Conservation (phyloP, 2,329 filamentous ascomycete species). For the Alternaria sp. region DNA sequence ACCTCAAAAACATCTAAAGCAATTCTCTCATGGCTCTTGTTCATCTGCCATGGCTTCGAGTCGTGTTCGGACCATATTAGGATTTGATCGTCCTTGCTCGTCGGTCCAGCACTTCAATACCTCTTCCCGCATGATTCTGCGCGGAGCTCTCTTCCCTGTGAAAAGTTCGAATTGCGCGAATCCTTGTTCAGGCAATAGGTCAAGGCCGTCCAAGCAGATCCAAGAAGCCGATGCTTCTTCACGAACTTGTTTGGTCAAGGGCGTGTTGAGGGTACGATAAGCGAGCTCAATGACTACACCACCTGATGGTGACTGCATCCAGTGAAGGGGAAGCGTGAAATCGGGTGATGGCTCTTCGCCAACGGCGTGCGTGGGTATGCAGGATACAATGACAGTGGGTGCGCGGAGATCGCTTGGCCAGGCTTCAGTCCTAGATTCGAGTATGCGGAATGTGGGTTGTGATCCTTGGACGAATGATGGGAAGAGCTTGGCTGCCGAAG, state of each 20-base stretch:
- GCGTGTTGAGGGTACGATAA: slow-evolving; percentile 77
- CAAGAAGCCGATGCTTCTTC: slow-evolving; percentile 69
- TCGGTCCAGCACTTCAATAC: slow-evolving; percentile 55
- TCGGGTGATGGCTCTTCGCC: slow-evolving; percentile 70
- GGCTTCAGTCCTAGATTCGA: slow-evolving; percentile 64
- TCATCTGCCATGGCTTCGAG: slow-evolving; percentile 40
- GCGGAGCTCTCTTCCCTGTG: slow-evolving; percentile 75
- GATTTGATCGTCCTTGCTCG: slow-evolving; percentile 36
- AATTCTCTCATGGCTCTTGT: slow-evolving; percentile 36
- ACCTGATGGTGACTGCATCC: slow-evolving; percentile 76
- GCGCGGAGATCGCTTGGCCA: slow-evolving; percentile 71
- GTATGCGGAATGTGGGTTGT: slow-evolving; percentile 62
- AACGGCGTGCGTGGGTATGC: slow-evolving; percentile 75
- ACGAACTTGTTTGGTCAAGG: slow-evolving; percentile 73
- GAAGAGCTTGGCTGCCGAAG: slow-evolving; percentile 29
- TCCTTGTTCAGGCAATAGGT: slow-evolving; percentile 78
- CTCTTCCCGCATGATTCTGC: slow-evolving; percentile 74
- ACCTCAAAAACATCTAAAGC: neutral
- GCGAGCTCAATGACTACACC: slow-evolving; percentile 79
- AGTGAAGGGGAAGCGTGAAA: slow-evolving; percentile 73
- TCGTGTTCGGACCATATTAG: slow-evolving; percentile 38
- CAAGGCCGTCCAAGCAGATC: slow-evolving; percentile 78
- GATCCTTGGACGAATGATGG: slow-evolving; percentile 37
- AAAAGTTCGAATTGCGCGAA: slow-evolving; percentile 84
- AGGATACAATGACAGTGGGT: slow-evolving; percentile 78